Evolutionary conservation across 257 asterid species (phyloP).

Genomic region (Marsdenia floribunda): DNA sequence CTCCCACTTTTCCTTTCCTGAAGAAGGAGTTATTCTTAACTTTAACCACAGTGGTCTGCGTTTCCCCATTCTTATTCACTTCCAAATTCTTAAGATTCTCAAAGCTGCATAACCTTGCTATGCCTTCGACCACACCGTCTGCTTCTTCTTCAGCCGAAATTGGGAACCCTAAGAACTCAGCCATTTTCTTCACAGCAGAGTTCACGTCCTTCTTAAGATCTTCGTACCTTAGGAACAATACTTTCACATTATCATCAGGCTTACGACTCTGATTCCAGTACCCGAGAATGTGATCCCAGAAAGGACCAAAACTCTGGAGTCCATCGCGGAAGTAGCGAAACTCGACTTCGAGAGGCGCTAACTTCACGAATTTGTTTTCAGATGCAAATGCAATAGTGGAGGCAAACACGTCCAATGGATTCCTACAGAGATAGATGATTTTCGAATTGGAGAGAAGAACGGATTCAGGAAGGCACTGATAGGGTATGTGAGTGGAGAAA

Average conservation of each 20-base stretch:
- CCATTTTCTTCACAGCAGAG: constrained; percentile 28
- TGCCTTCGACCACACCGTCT: constrained; percentile 30
- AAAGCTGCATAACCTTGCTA: constrained; percentile 38
- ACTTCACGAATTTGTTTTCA: constrained; percentile 15
- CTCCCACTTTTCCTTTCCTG: constrained; percentile 54
- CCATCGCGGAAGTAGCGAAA: constrained; percentile 37
- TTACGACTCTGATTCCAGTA: constrained; percentile 37
- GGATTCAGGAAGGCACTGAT: constrained; percentile 27
- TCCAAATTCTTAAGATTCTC: constrained; percentile 36
- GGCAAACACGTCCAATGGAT: constrained; percentile 43
- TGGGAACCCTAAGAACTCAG: constrained; percentile 43
- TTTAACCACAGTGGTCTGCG: constrained; percentile 10
- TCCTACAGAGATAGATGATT: constrained; percentile 40
- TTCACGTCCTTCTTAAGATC: constrained; percentile 33
- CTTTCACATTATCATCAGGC: constrained; percentile 32
- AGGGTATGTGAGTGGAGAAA: constrained; percentile 41
- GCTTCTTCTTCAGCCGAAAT: constrained; percentile 34
- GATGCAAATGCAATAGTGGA: constrained; percentile 32
- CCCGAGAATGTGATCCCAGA: constrained; percentile 59
- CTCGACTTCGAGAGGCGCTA: constrained; percentile 18
- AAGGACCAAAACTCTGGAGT: constrained; percentile 38
- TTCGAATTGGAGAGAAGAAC: constrained; percentile 22
- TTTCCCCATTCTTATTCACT: constrained; percentile 37
- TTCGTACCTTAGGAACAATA: constrained; percentile 47
- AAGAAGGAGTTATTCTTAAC: constrained; percentile 27